Evolutionary conservation across 139 green algal genomes (phyloP), one percentile per base, ranked within the genome.

Genomic region (Chlorella sp.): DNA sequence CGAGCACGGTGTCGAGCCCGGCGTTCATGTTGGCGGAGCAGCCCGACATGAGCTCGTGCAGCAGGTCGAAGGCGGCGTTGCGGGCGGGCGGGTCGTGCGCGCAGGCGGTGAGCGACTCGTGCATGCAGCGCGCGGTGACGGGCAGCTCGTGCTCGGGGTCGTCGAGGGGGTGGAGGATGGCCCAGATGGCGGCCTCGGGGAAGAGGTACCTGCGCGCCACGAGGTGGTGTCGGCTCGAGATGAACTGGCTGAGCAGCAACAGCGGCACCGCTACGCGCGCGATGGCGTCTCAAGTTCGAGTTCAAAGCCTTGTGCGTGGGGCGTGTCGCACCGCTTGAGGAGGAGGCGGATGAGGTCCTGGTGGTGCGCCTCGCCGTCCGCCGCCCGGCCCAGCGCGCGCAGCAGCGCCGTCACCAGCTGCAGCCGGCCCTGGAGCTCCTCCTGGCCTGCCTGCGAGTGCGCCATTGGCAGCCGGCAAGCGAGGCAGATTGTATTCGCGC

Each of bases 331-430:
- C 42, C 42, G 10, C 10, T 55, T 10, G 42, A 89, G 62, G 26
- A 91, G 77, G 31, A 87, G 33, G 26, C 35, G 60, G 17, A 91
- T 76, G 27, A 91, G 77, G 20, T 77, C 73, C 0, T 77, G 72
- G 6, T 72, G 55, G 31, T 70, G 60, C 70, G 67, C 30, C 10
- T 61, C 49, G 22, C 80, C 83, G 1, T 88, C 29, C 29, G 51
- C 64, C 23, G 76, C 76, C 29, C 66, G 71, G 62, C 91, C 80
- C 23, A 91, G 77, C 0, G 74, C 67, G 0, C 70, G 59, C 0
- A 91, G 64, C 23, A 91, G 76, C 5, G 82, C 75, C 2, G 42
- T 42, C 27, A 91, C 69, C 34, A 89, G 75, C 35, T 76, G 63
- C 62, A 87, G 62, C 49, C 74, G 73, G 10, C 78, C 78, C 33